Base-by-base conservation (phyloP, 306 rosid genomes). In the Cicer bijugum region DNA sequence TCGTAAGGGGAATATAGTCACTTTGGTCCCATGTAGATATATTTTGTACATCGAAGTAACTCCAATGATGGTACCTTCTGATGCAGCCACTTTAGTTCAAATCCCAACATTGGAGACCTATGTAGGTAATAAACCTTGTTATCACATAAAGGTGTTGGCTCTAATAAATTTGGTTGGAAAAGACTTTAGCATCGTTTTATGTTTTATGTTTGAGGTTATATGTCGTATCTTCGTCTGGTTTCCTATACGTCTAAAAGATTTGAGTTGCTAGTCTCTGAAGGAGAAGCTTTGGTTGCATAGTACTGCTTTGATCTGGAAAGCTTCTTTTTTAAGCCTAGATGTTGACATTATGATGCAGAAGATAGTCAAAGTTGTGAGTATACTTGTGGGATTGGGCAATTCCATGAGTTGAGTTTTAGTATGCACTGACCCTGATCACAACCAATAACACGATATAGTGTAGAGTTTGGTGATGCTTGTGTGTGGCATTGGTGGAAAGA, bases 91-190 rank as follows among this genome's bases (percentile, higher is more conserved):
- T 62, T 62, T 63, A 23, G 2, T 20, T 20, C 28, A 20, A 67
- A 35, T 42, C 19, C 55, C 20, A 45, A 6, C 42, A 67, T 45
- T 45, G 17, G 42, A 67, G 57, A 20, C 7, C 7, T 4, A 16
- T 15, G 70, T 2, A 35, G 80, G 55, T 14, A 75, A 66, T 39
- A 60, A 50, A 74, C 14, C 10, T 48, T 75, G 59, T 35, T 60
- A 44, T 15, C 12, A 15, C 16, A 23, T 15, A 59, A 45, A 6
- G 71, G 14, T 23, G 67, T 44, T n/a, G 43, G 56, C 20, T 43
- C 15, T 44, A 12, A 43, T 58, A 58, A 44, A 38, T 58, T 7
- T 48, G 17, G 6, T 28, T 58, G 57, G 33, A 58, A 23, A 58
- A 72, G 47, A 44, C 46, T 59, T 4, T 37, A 9, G 47, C 51